These are phyloP conservation scores for Aschersonia sp. DNA, from an alignment of 2,329 filamentous ascomycete genomes.

Conservation along the genomic window DNA sequence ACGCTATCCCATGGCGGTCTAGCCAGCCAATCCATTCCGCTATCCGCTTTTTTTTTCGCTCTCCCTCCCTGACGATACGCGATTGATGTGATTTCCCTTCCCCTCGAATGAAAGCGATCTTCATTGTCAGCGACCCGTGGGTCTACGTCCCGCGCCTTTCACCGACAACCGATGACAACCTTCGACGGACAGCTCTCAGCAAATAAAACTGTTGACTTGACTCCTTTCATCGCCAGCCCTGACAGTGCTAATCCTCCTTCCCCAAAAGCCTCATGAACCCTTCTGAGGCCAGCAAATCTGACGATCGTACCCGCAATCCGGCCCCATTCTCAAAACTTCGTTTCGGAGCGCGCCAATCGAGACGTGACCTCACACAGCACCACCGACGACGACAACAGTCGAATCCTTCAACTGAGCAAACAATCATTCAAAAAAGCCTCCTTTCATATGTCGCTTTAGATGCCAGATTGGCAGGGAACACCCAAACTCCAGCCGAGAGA, in stretches of 20 bases:
- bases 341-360: neutral
- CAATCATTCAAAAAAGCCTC: neutral
- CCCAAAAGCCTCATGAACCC: neutral
- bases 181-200: too few relatives aligned
- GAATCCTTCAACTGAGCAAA: neutral
- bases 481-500: slow-evolving; percentile 7
- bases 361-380: too few relatives aligned
- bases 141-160: too few relatives aligned
- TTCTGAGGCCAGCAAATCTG: neutral
- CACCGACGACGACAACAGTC: neutral
- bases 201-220: too few relatives aligned
- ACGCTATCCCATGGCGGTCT: too few relatives aligned
- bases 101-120: neutral
- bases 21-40: neutral
- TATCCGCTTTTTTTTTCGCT: too few relatives aligned
- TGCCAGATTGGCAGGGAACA: slow-evolving; percentile 7
- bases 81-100: neutral
- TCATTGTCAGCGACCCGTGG: too few relatives aligned
- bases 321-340: neutral
- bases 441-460: slow-evolving; percentile 4
- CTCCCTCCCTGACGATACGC: too few relatives aligned
- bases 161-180: too few relatives aligned
- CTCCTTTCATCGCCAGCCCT: too few relatives aligned
- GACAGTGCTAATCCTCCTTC: too few relatives aligned
- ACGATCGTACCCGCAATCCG: neutral